Evolutionary conservation across 2,329 filamentous ascomycete genomes (phyloP).

Genomic region (Penicillium sp.): DNA sequence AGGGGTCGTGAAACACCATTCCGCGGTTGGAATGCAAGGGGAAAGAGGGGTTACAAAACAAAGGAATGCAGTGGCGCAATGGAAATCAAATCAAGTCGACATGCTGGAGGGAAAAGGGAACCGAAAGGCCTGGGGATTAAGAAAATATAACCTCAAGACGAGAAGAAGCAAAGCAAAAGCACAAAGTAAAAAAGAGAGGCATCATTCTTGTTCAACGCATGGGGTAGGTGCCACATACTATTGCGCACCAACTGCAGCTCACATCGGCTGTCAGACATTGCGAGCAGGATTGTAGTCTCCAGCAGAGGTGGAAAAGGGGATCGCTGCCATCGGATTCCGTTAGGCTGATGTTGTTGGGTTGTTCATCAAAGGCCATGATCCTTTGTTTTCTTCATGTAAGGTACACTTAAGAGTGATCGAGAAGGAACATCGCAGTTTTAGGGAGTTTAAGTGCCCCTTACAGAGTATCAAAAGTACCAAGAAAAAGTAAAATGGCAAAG

Average conservation of each 20-base stretch:
- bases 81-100: background rate
- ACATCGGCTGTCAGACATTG: constrained; percentile 33
- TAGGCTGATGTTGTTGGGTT: constrained; percentile 1
- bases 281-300: constrained; percentile 38
- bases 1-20: constrained; percentile 6
- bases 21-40: constrained; percentile 8
- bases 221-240: constrained; percentile 25
- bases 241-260: constrained; percentile 41
- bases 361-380: constrained; percentile 2
- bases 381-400: constrained; percentile 4
- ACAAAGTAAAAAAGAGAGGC: background rate
- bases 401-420: background rate
- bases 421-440: background rate
- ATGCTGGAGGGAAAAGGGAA: background rate
- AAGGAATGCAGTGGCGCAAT: constrained; percentile 5
- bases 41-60: background rate
- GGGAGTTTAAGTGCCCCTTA: background rate
- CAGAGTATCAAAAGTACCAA: constrained; percentile 1
- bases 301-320: constrained; percentile 35
- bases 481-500: background rate
- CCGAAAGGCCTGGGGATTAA: background rate
- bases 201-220: background rate
- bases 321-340: constrained; percentile 16
- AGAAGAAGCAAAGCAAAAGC: background rate
- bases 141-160: background rate